Evolutionary conservation across 257 asterid species (phyloP), one percentile per base, ranked within the genome.

Genomic region (Solanum okadae): DNA sequence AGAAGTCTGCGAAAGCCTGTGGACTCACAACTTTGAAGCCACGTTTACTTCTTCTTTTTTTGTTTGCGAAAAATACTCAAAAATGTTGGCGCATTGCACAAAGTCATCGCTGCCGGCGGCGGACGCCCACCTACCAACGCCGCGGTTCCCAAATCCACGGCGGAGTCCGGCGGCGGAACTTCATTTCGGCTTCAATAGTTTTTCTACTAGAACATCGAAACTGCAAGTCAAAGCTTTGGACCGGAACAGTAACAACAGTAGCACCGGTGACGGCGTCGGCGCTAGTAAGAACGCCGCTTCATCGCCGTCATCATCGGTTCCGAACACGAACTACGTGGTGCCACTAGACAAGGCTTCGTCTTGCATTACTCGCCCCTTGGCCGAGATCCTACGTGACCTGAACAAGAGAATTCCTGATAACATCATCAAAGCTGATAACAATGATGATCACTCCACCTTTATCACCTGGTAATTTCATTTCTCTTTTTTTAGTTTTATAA

Each of bases 321-420:
- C 99, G 38, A 94, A 89, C 89, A 92, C 98, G 20, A 96, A 95
- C 88, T 96, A 96, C 84, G 96, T 96, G 87, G 99, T 96, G n/a
- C 98, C 99, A 35, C 73, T 95, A 88, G 99, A 96, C 88, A 95
- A 94, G 92, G 89, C 85, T 10, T 86, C 96, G 12, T 93, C 98
- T 27, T 91, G 97, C 89, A 94, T 95, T 91, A 95, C 98, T 46
- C 97, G 99, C 27, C 99, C 99, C 16, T 96, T 96, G 5, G 97
- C 94, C 22, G 99, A 96, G 96, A 96, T 96, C 90, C 93, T 96
- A 16, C 96, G 96, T 5, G 98, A 96, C 96, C 98, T 96, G 86
- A 96, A 96, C 87, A 96, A 95, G 94, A 93, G 97, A 93, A 93
- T 96, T 65, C 96, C 99, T 4, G 99, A 95, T 89, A 95, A 95